Conservation (phyloP, 345 rosid genomes). For the Erodium maritimum region DNA sequence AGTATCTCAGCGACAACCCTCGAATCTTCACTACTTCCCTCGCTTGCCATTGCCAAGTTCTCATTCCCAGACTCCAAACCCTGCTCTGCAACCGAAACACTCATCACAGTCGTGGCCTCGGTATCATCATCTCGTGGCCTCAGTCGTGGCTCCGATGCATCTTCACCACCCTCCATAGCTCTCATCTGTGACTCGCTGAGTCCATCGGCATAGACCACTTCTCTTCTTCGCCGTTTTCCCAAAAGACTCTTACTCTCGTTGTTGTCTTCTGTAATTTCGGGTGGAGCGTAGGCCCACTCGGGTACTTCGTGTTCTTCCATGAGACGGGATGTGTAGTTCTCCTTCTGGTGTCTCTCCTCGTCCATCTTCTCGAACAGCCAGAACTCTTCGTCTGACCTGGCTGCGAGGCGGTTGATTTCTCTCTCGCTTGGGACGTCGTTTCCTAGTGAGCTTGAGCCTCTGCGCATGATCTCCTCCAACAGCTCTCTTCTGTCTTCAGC, state of each 20-base stretch:
- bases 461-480: constrained; percentile 97
- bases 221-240: constrained; percentile 79
- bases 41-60: constrained; percentile 31
- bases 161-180: constrained; percentile 91
- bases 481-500: constrained; percentile 91
- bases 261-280: constrained; percentile 45
- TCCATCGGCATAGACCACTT: constrained; percentile 61
- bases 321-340: constrained; percentile 75
- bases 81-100: constrained; percentile 11
- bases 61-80: constrained; percentile 16
- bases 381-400: constrained; percentile 80
- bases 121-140: constrained; percentile 11
- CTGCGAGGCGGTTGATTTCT: constrained; percentile 94
- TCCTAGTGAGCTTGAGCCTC: constrained; percentile 91
- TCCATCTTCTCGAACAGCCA: constrained; percentile 93
- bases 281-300: constrained; percentile 72
- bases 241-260: constrained; percentile 32
- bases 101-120: too few relatives aligned
- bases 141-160: constrained; percentile 29
- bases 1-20: constrained; percentile 28
- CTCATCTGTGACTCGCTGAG: constrained; percentile 78
- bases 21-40: constrained; percentile 58
- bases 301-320: constrained; percentile 98
- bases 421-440: constrained; percentile 96
- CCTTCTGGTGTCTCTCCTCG: constrained; percentile 73